phyloP scores from a whole-genome alignment of 2,329 filamentous ascomycete species.

The Colletotrichum spaethianum region DNA sequence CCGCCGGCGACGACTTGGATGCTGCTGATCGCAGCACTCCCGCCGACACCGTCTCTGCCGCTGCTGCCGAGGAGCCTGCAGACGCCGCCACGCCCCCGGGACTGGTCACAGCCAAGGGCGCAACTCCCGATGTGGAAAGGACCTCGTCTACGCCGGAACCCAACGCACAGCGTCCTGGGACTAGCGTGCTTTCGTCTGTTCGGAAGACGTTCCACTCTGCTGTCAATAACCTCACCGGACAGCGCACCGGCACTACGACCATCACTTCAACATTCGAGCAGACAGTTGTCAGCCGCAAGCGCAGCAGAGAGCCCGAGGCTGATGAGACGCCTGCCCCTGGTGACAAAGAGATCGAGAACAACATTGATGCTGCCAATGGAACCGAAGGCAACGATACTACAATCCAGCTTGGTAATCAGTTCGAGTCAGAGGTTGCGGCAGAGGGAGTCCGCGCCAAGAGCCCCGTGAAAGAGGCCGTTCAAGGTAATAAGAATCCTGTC shows the following conservation, averaged over 20 bases:
- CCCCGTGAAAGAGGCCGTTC: slow-evolving; percentile 19
- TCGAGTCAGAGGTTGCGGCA: slow-evolving; percentile 16
- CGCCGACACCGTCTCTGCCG: slow-evolving; percentile 8
- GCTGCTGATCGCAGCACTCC: slow-evolving; percentile 8
- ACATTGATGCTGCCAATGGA: slow-evolving; percentile 8
- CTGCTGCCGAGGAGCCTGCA: neutral
- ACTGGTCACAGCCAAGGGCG: neutral
- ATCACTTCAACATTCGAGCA: slow-evolving; percentile 29
- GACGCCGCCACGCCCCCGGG: neutral
- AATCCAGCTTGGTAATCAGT: slow-evolving; percentile 26
- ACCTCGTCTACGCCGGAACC: slow-evolving; percentile 24
- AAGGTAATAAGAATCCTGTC: neutral
- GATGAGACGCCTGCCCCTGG: slow-evolving; percentile 14
- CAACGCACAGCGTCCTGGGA: neutral
- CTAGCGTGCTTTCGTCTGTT: slow-evolving; percentile 16
- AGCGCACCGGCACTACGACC: slow-evolving; percentile 19
- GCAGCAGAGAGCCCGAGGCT: slow-evolving; percentile 27
- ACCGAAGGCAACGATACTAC: slow-evolving; percentile 17
- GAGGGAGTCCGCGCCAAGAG: slow-evolving; percentile 20
- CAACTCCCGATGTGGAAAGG: neutral
- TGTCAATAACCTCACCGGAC: slow-evolving; percentile 2
- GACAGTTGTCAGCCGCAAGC: slow-evolving; percentile 32
- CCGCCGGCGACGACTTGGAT: slow-evolving; percentile 1
- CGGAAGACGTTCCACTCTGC: slow-evolving; percentile 17
- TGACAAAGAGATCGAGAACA: neutral